Evolutionary conservation across 2,329 filamentous ascomycete genomes (phyloP), one percentile per base, ranked within the genome.

Genomic region (Verticillium nubilum): DNA sequence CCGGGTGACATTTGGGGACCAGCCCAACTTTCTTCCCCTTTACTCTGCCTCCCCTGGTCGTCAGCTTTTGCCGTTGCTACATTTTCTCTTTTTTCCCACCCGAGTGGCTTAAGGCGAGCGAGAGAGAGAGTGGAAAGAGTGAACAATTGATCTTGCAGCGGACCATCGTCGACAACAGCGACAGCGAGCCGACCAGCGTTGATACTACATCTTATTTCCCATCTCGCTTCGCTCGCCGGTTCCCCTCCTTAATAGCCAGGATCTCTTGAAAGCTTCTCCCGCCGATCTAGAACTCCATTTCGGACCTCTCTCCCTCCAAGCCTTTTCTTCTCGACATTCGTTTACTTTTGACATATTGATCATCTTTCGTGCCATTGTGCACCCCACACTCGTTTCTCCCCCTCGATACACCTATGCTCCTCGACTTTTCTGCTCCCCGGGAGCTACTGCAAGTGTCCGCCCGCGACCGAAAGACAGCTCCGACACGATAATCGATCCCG

Each of bases 1-100:
- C 58, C 52, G 53, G 52, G 60, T 63, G 60, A 62, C 61, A 62
- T 63, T 62, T 62, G 60, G 58, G 35, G 56, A 60, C 26, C 23
- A 35, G 29, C 54, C 50, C 61, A 59, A 58, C 54, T 56, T 61
- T 29, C 59, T 50, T 61, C 42, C 57, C 52, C 55, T 58, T 55
- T 56, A 52, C 33, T 53, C 57, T 54, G 52, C 28, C 29, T 23
- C 37, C 57, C 25, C 27, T 53, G 57, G 33, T 60, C 56, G 52
- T 33, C 42, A 26, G 28, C 23, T 42, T 37, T 37, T 37, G 42
- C 60, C 35, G 33, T 53, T 29, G 52, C 52, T 7, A 17, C 27
- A 29, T 28, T 53, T 28, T 23, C n/a, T 26, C 13, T 28, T 28
- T 53, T 28, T 26, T 10, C 42, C 10, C 42, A 26, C 42, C 10